Base-by-base conservation (phyloP, 2,329 filamentous ascomycete genomes). In the Penicillium rolfsii region DNA sequence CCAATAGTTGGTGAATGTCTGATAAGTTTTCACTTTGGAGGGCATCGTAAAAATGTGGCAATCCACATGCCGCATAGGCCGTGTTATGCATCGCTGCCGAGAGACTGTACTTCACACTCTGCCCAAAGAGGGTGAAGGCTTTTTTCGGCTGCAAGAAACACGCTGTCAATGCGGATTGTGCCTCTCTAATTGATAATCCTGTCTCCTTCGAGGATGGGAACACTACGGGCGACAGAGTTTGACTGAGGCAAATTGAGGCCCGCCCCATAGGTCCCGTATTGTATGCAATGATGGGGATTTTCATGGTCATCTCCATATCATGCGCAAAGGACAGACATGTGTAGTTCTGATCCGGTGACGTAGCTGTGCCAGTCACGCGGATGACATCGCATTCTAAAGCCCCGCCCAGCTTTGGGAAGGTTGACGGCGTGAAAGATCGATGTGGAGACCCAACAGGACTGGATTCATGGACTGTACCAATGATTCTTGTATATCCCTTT, bases 11-110 rank as follows among this genome's bases (percentile, higher is more conserved):
- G 19, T 64, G 52, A 11, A 70, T 57, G 4, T 58, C 58, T 5
- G 58, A 55, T 14, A 67, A 49, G 4, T 57, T 14, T 7, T 61
- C 43, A 11, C 55, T 55, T 43, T 63, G 52, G 6, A 61, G 33
- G 8, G 52, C 54, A 11, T 60, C 30, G 35, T 68, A 72, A 3
- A 40, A 19, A 59, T 73, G 64, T 11, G 70, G 69, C 49, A 73
- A 54, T 6, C 71, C 71, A 40, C 64, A 64, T 19, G 65, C 61
- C 7, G 12, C 36, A 52, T 68, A 73, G 19, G 64, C 69, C 7
- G 66, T 62, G 52, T 67, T 70, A 53, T 73, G 71, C 67, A 72
- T 71, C 26, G 63, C 61, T 40, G 71, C 71, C 1, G 70, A 72
- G 8, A 69, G 53, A 59, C 64, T 72, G 41, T 67, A 53, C 16